Evolutionary conservation across 2,329 filamentous ascomycete genomes (phyloP), one percentile per base, ranked within the genome.

Genomic region (Coniochaeta hoffmannii): DNA sequence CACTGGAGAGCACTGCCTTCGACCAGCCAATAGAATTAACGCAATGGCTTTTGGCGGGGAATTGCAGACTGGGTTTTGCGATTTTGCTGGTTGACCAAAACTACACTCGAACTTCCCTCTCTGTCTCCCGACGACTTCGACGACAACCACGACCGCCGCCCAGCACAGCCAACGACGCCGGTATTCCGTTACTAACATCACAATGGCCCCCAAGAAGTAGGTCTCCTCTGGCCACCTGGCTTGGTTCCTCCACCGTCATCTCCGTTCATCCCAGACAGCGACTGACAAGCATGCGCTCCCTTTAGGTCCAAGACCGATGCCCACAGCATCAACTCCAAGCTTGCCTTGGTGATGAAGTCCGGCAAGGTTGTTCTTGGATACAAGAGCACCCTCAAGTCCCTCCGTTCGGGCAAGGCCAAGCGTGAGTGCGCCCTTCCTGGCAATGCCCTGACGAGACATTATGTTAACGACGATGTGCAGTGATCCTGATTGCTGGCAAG

Each of bases 351-450:
- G 61, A 81, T 84, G 77, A 84, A 83, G 76, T 80, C 76, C 62
- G 82, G 83, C 69, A 88, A 89, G 75, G 73, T 96, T 81, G 91
- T 85, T 63, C 83, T 96, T 64, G 91, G 91, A 69, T 93, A 93
- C 84, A 92, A 93, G 79, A 89, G 85, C 62, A 93, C 74, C 83
- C 71, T 68, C 54, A 70, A 97, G 88, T 81, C 82, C 66, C 88
- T 97, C 68, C 89, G 93, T 71, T 88, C 86, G 66, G 92, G 93
- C 77, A 97, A 97, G 87, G 94, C 94, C 76, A 97, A 97, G 89
- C 86, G 30, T 32, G 12, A 7, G 30, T 32, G 7, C 12, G 12
- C 12, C 30, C 30, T 32, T 32, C 12, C 30, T 32, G 7, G 30
- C 30, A 32, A n/a, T n/a, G n/a, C n/a, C n/a, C n/a, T n/a, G n/a